phyloP scores from a whole-genome alignment of 371 early-diverging fungal species.

The Mucor indicus region DNA sequence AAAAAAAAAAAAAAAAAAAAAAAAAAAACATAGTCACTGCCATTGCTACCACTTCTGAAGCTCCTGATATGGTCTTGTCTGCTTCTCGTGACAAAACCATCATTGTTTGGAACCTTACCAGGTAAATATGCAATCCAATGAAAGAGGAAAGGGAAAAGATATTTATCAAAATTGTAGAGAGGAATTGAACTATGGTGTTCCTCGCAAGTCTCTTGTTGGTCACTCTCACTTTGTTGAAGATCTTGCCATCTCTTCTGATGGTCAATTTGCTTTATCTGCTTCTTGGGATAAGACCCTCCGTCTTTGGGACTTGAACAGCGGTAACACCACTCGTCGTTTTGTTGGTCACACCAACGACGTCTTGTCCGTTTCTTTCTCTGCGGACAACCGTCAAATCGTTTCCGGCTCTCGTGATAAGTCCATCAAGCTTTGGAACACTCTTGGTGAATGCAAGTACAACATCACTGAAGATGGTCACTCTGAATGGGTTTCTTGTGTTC shows the following conservation, averaged over 20 bases:
- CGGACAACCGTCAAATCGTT: constrained; percentile 98
- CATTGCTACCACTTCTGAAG: constrained; percentile 92
- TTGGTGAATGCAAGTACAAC: constrained; percentile 98
- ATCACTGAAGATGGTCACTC: constrained; percentile 92
- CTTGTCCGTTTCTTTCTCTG: constrained; percentile 97
- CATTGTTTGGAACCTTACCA: constrained; percentile 94
- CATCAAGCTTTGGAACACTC: constrained; percentile 99
- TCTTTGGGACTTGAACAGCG: constrained; percentile 95
- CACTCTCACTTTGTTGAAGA: constrained; percentile 99
- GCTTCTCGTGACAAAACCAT: constrained; percentile 96
- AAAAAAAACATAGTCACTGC: constrained; percentile 69
- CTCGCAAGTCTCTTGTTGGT: constrained; percentile 86
- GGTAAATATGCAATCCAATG: constrained; percentile 19
- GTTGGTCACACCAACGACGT: constrained; percentile 98
- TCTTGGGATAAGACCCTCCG: constrained; percentile 99
- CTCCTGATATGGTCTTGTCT: constrained; percentile 90
- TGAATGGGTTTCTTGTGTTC: constrained; percentile 98
- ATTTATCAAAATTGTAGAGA: constrained; percentile 49
- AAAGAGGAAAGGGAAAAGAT: neutral
- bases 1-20: neutral
- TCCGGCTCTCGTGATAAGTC: constrained; percentile 97
- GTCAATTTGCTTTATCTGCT: constrained; percentile 95
- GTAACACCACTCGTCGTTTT: constrained; percentile 93
- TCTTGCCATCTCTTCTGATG: constrained; percentile 96
- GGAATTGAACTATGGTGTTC: constrained; percentile 88